These are phyloP conservation scores for Didymella exigua DNA, from an alignment of 2,329 filamentous ascomycete species.

Conservation along the genomic window DNA sequence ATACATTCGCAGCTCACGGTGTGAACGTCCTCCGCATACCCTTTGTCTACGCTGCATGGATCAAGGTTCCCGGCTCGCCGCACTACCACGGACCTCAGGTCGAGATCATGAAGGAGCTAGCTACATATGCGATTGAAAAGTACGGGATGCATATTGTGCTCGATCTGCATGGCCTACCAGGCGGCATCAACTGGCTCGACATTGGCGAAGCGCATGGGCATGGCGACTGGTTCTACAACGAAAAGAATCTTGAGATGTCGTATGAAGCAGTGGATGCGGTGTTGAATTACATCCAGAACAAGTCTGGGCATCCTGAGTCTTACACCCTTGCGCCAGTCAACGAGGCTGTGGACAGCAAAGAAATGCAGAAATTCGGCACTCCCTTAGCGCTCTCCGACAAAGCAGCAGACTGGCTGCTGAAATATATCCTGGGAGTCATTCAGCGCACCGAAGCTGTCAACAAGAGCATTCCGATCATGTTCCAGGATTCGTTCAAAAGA, in stretches of 20 bases:
- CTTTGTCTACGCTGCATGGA: constrained; percentile 45
- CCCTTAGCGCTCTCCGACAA: constrained; percentile 35
- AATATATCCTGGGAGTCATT: constrained; percentile 35
- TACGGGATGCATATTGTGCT: constrained; percentile 46
- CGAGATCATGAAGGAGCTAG: constrained; percentile 33
- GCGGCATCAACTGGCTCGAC: constrained; percentile 37
- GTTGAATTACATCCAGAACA: constrained; percentile 38
- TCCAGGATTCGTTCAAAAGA: constrained; percentile 22
- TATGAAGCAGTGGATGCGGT: constrained; percentile 39
- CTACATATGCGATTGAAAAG: constrained; percentile 44
- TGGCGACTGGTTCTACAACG: constrained; percentile 44
- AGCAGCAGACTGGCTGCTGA: constrained; percentile 39
- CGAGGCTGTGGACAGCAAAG: constrained; percentile 45
- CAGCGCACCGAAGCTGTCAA: constrained; percentile 22
- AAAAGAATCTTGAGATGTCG: constrained; percentile 42
- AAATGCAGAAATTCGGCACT: constrained; percentile 38
- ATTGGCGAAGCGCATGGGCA: constrained; percentile 25
- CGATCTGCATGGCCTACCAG: constrained; percentile 39
- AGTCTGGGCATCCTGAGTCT: constrained; percentile 30
- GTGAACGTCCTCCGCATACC: constrained; percentile 46
- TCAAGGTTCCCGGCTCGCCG: constrained; percentile 40
- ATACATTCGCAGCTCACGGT: constrained; percentile 37
- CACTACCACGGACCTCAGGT: constrained; percentile 43
- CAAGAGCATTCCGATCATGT: constrained; percentile 19
- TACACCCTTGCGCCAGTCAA: constrained; percentile 48